Evolutionary conservation across 2,329 filamentous ascomycete genomes (phyloP), one percentile per base, ranked within the genome.

Genomic region (Polychaeton citri): DNA sequence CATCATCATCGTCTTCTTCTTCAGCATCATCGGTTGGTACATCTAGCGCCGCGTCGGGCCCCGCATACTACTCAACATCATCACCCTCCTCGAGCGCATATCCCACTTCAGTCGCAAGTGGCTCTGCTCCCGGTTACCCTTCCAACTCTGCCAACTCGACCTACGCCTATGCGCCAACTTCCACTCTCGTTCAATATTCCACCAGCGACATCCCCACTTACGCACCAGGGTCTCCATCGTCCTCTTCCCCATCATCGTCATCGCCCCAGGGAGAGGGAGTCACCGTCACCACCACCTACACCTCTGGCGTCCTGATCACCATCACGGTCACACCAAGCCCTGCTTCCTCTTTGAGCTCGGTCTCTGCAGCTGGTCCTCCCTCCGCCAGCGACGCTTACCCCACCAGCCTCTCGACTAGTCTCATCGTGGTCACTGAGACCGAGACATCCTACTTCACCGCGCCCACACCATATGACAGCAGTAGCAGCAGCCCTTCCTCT

Each of bases 251-350:
- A 26, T 26, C 21, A 26, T 13, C 13, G 13, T 13, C 21, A 26
- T 13, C 21, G 13, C 8, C 21, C 13, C 13, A 8, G 21, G 13
- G 21, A 26, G 13, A 32, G 30, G 17, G 10, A 12, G 18, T 16
- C 18, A 32, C 17, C 30, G 12, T 32, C 30, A 32, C 30, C 30
- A 32, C 30, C 30, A 32, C 30, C 18, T 16, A 17, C 30, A 19
- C 30, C 3, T 16, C 30, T 19, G 18, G 13, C 4, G 17, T 17
- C 5, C 13, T 19, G 12, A 16, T 10, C 13, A 16, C 13, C 30
- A 19, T 19, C 18, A 32, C 30, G 12, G 12, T 17, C 3, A 15
- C 12, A 12, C 18, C 18, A 19, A 19, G 10, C 30, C 12, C 13
- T 16, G 10, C 30, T 12, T 19, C 13, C 12, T 15, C 30, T 12